A percentile compares a stretch with the other conserved stretches of the same genome.
Evolutionary conservation across 352 stramenopile genomes (phyloP).

Genomic region (Globisporangium barbulae): DNA sequence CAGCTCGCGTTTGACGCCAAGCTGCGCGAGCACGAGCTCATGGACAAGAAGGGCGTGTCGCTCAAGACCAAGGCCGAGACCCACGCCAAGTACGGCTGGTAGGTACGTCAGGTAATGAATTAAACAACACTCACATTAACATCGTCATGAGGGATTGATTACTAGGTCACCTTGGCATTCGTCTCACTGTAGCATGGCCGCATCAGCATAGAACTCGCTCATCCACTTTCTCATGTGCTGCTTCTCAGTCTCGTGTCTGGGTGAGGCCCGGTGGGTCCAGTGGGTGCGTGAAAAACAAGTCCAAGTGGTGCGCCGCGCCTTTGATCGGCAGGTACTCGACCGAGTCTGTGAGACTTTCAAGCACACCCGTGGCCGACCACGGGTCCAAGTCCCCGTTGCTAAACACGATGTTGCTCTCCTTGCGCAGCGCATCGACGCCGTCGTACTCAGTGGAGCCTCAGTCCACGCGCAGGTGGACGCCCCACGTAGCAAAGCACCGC

Average conservation of each 20-base stretch:
- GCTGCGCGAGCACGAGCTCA: slow-evolving; percentile 61
- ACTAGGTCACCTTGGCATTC: no score
- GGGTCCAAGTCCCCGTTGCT: slow-evolving; percentile 65
- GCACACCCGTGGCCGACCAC: slow-evolving; percentile 52
- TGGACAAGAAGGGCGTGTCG: slow-evolving; percentile 54
- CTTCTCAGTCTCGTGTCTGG: slow-evolving; percentile 41
- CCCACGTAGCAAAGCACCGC: slow-evolving; percentile 36
- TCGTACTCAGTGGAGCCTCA: slow-evolving; percentile 47
- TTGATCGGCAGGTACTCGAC: slow-evolving; percentile 53
- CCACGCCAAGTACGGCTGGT: slow-evolving; percentile 83
- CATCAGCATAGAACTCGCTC: slow-evolving; percentile 22
- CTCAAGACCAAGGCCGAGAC: slow-evolving; percentile 79
- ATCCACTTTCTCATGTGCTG: slow-evolving; percentile 62
- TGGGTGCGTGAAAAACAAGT: slow-evolving; percentile 78
- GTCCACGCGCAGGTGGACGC: slow-evolving; percentile 39
- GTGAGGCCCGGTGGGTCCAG: slow-evolving; percentile 49
- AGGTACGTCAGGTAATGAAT: slow-evolving; percentile 5
- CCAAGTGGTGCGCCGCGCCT: slow-evolving; percentile 63
- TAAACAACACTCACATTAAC: no score
- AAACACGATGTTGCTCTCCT: slow-evolving; percentile 64
- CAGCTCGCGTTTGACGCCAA: slow-evolving; percentile 81
- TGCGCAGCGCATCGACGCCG: slow-evolving; percentile 39
- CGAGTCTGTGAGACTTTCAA: slow-evolving; percentile 31
- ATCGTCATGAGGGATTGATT: no score
- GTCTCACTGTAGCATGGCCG: no score